Conservation (phyloP, 495 filamentous ascomycete genomes). For the Terfezia boudieri region DNA sequence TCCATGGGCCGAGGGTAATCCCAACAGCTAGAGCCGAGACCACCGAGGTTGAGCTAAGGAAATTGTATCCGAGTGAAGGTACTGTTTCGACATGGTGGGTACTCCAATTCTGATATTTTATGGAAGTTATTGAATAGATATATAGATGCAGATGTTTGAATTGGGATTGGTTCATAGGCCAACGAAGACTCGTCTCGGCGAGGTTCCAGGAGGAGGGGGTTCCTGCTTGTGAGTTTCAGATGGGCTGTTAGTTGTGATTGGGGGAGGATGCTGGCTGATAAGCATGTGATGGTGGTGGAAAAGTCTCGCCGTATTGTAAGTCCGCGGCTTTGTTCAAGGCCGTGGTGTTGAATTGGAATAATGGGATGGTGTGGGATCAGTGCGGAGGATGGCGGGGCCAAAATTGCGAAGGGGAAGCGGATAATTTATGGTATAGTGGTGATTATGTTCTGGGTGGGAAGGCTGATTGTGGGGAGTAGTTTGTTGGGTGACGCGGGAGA, state of each 20-base stretch:
- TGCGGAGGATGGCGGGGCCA: constrained; percentile 3
- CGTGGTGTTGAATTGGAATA: constrained; percentile 32
- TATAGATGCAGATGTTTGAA: neutral
- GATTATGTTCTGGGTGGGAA: neutral
- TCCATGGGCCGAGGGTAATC: too few relatives aligned
- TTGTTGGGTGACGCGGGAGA: constrained; percentile 57
- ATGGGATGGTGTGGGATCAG: constrained; percentile 10
- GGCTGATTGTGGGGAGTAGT: constrained; percentile 25
- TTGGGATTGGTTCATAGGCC: constrained; percentile 26
- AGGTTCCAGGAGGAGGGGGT: constrained; percentile 84
- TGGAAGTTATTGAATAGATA: neutral
- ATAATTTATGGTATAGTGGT: constrained; percentile 10
- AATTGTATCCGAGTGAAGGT: constrained; percentile 68
- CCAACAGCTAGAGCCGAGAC: constrained; percentile 47
- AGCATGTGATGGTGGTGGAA: neutral
- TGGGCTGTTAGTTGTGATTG: neutral
- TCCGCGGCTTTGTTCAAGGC: constrained; percentile 49
- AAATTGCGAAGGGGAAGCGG: neutral
- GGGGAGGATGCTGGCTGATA: neutral
- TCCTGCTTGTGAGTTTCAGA: constrained; percentile 31
- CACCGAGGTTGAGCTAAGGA: constrained; percentile 54
- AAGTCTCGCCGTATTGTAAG: constrained; percentile 82
- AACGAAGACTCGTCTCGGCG: constrained; percentile 64
- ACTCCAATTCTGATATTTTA: neutral
- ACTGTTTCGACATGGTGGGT: constrained; percentile 61